Evolutionary conservation across 2,329 filamentous ascomycete genomes (phyloP), one percentile per base, ranked within the genome.

Genomic region (Bretziella fagacearum): DNA sequence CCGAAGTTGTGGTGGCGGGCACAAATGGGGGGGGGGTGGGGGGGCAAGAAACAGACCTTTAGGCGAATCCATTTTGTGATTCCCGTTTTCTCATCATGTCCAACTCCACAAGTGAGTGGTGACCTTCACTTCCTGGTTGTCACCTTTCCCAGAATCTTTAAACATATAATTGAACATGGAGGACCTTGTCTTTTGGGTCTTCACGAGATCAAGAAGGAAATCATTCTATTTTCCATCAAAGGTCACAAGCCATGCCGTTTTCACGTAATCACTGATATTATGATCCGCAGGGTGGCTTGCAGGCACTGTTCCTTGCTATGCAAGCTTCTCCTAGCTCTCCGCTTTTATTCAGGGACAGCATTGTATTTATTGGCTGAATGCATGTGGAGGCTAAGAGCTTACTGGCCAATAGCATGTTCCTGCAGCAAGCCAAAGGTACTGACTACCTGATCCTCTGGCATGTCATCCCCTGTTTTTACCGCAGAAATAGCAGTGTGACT

Each of bases 231-330:
- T 39, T 22, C 13, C 15, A 39, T 20, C 2, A 39, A n/a, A n/a
- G n/a, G n/a, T n/a, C n/a, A n/a, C n/a, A n/a, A n/a, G n/a, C n/a
- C n/a, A n/a, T n/a, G n/a, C n/a, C n/a, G n/a, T n/a, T n/a, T n/a
- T n/a, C n/a, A n/a, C n/a, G n/a, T 15, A 35, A 7, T 20, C 41
- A 22, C 29, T 17, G 32, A 44, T 32, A 44, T 44, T 44, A 17
- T 32, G 41, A 44, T 44, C 41, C 17, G 27, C 41, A 44, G 17
- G 13, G 29, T 32, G 26, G 25, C 41, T 15, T 22, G 35, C 35
- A 39, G n/a, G 8, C 18, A 39, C 35, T 18, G 11, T 10, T 39
- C 35, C 35, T 39, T 39, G 17, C 8, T 18, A 35, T 10, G 32
- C 18, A 25, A 42, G 22, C 6, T n/a, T 37, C 35, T 6, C 6